phyloP scores from a whole-genome alignment of 2,329 filamentous ascomycete genomes.

The Fusarium metavorans region DNA sequence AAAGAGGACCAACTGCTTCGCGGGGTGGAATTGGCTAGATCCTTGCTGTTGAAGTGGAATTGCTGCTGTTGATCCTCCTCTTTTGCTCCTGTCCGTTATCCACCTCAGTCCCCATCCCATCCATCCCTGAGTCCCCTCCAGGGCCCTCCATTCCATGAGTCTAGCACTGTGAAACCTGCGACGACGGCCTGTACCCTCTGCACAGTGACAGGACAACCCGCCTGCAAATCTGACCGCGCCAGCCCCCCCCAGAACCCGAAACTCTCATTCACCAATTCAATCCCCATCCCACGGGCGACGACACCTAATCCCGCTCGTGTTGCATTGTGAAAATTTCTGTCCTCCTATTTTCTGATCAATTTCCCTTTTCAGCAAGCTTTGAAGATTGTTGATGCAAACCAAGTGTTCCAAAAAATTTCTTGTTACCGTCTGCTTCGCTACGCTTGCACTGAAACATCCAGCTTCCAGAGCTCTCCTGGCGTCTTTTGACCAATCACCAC shows the following conservation, averaged over 20 bases:
- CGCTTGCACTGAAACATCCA: slow-evolving; percentile 19
- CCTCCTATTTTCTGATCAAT: background rate
- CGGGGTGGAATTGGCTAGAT: background rate
- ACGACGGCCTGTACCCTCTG: background rate
- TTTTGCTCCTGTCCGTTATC: background rate
- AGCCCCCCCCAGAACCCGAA: slow-evolving; percentile 8
- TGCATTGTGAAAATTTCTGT: slow-evolving; percentile 10
- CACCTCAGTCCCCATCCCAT: slow-evolving; percentile 3
- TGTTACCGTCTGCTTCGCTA: background rate
- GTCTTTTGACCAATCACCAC: slow-evolving; percentile 37
- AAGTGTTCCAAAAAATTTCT: background rate
- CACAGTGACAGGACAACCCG: background rate
- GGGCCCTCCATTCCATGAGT: background rate
- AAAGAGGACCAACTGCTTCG: background rate
- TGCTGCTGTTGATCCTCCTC: slow-evolving; percentile 28
- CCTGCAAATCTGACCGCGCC: slow-evolving; percentile 28
- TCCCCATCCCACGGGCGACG: slow-evolving; percentile 2
- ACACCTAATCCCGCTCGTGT: slow-evolving; percentile 7
- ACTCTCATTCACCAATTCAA: background rate
- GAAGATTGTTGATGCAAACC: background rate
- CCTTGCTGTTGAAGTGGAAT: slow-evolving; percentile 15
- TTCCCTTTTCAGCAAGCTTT: background rate
- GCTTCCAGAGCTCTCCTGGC: slow-evolving; percentile 4
- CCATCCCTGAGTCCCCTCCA: background rate
- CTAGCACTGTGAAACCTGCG: slow-evolving; percentile 30